Evolutionary conservation across 2,329 filamentous ascomycete species (phyloP), one percentile per base, ranked within the genome.

Genomic region (Aspergillus awamori): DNA sequence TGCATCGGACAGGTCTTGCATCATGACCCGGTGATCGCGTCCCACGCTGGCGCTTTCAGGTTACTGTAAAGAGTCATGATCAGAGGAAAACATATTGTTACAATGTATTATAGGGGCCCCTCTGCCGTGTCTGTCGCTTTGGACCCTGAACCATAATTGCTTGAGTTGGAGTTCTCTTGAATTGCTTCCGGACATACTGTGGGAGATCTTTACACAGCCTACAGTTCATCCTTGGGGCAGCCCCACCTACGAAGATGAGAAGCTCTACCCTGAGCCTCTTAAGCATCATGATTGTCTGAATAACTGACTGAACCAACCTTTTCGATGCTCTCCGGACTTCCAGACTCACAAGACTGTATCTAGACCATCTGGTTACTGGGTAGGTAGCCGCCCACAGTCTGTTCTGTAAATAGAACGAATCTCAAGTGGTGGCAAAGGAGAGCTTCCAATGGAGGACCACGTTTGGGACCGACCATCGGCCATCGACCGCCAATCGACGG

Each of bases 321-420:
- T 17, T 22, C 17, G 47, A 28, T 26, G 20, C 20, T 10, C 26
- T 24, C 8, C 24, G 5, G 43, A 11, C 8, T 39, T 36, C 30
- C 33, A 36, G 5, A 36, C 33, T 36, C 11, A 36, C 11, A 36
- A 36, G 33, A 36, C 33, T 11, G 33, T 36, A 36, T 36, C 33
- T 36, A 36, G 33, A 36, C 33, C 33, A 15, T 13, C 33, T 36
- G 11, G 33, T 10, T 13, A 11, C 33, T 36, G 33, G 11, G 11
- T 36, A 36, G 4, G 33, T 36, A 36, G 33, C 30, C 36, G 7
- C 47, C 39, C n/a, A 38, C 20, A 41, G 22, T 41, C 20, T 54
- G 54, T 61, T 58, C 59, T 51, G 59, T 54, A 61, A 61, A 61
- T 60, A 60, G 59, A 45, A 60, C 48, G 41, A 30, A 33, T 52